A percentile compares a stretch with the other conserved stretches of the same genome.
Evolutionary conservation across 1,284 basidiomycete genomes (phyloP).

Genomic region (Cystobasidiaceae sp.): DNA sequence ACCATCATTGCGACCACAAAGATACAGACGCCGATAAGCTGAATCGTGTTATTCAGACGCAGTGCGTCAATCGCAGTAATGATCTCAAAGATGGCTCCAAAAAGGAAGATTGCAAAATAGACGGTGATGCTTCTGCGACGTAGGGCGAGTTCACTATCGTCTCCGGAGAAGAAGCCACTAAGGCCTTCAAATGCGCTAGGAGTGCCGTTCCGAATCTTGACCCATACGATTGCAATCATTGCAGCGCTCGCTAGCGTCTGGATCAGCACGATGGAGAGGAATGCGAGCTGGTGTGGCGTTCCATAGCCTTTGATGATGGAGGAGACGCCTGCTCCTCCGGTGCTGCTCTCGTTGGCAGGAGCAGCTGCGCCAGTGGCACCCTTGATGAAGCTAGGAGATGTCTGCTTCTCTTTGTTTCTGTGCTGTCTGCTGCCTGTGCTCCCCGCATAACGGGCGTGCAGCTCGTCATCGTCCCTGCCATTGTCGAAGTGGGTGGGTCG

Average conservation of each 20-base stretch:
- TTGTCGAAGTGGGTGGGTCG: no score
- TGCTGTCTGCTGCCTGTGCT: no score
- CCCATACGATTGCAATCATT: constrained; percentile 29
- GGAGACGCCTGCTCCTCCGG: constrained; percentile 4
- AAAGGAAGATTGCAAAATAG: constrained; percentile 30
- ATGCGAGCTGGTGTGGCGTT: constrained; percentile 24
- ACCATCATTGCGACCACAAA: constrained; percentile 37
- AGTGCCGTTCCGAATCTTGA: constrained; percentile 5
- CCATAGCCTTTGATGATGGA: constrained; percentile 28
- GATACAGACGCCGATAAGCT: constrained; percentile 45
- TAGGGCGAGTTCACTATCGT: neutral
- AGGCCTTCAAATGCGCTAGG: neutral
- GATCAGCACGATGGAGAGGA: constrained; percentile 17
- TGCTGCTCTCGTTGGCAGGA: neutral
- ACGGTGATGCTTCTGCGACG: constrained; percentile 25
- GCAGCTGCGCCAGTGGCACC: no score
- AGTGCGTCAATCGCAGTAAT: constrained; percentile 38
- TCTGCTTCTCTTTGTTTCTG: no score
- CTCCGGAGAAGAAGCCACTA: constrained; percentile 20
- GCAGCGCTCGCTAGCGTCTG: constrained; percentile 20
- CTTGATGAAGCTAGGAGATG: no score
- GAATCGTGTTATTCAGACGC: constrained; percentile 39
- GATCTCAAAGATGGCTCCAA: constrained; percentile 37
- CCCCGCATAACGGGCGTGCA: no score
- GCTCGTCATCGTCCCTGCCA: no score